These are phyloP conservation scores for Trematosphaeria pertusa DNA, from an alignment of 2,329 filamentous ascomycete genomes.

Conservation along the genomic window DNA sequence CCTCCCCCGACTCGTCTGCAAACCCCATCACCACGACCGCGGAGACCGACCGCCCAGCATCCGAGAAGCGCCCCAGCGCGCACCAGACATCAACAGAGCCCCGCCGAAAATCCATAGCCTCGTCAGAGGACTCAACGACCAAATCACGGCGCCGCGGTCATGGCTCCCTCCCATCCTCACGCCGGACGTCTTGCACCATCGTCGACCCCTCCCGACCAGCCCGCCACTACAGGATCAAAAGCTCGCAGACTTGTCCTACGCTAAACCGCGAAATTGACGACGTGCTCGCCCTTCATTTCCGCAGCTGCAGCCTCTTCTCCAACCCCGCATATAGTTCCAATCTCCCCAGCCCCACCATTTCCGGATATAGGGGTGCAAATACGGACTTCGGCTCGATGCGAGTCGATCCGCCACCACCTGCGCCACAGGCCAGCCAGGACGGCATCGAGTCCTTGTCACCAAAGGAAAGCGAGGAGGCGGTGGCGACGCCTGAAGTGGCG, in stretches of 20 bases:
- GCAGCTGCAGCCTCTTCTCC: slow-evolving; percentile 45
- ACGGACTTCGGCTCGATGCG: slow-evolving; percentile 7
- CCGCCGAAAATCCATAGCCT: slow-evolving; percentile 36
- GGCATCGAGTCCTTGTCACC: slow-evolving; percentile 15
- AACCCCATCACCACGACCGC: slow-evolving; percentile 16
- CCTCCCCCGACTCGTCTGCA: slow-evolving; percentile 7
- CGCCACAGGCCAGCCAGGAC: slow-evolving; percentile 18
- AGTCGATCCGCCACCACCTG: neutral
- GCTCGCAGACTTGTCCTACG: slow-evolving; percentile 35
- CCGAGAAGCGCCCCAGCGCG: slow-evolving; percentile 26
- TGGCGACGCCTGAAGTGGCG: slow-evolving; percentile 14
- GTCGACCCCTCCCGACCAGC: slow-evolving; percentile 43
- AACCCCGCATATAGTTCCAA: slow-evolving; percentile 37
- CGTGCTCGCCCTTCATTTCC: slow-evolving; percentile 48
- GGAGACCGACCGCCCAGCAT: slow-evolving; percentile 27
- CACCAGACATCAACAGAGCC: slow-evolving; percentile 20
- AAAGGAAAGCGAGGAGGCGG: slow-evolving; percentile 26
- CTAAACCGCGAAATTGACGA: slow-evolving; percentile 46
- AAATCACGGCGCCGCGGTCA: slow-evolving; percentile 35
- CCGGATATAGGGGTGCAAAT: slow-evolving; percentile 20
- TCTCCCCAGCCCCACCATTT: slow-evolving; percentile 29
- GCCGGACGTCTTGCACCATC: slow-evolving; percentile 43
- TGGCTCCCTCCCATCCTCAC: slow-evolving; percentile 43
- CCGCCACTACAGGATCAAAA: slow-evolving; percentile 45
- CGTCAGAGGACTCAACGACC: slow-evolving; percentile 35